Evolutionary conservation across 495 filamentous ascomycete genomes (phyloP), one percentile per base, ranked within the genome.

Genomic region (Tuber microsphaerosporum): DNA sequence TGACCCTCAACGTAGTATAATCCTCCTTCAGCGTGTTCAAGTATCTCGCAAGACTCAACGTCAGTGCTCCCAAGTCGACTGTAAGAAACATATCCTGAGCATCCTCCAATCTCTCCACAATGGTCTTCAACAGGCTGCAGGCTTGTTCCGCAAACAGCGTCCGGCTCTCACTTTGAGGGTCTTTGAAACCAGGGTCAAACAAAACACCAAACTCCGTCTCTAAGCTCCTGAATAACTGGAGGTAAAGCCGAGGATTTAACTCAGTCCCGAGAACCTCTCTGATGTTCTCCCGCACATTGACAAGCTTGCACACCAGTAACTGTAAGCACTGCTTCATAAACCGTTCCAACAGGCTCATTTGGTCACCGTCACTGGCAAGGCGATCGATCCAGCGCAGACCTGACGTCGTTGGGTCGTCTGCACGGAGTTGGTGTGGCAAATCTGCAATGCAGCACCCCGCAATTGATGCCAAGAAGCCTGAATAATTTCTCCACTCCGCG

Each of bases 401-500:
- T 31, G 86, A 85, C 68, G 89, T 83, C 8, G 86, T 84, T 42
- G 87, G 83, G 73, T 91, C 89, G 74, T 90, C 89, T 20, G 86
- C 79, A 10, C 81, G 77, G 14, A 77, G 70, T 69, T 76, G 71
- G 46, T 46, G 84, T 81, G 72, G 84, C 78, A 73, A 86, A 74
- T 89, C 87, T 7, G 89, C 88, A n/a, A 89, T 89, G 81, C 89
- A 91, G 72, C 87, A 86, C 7, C 89, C 89, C n/a, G 89, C 89
- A 46, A 91, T 84, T 4, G 89, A 90, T 31, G 89, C 89, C 22
- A 91, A 86, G 80, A 91, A 90, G 7, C 89, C 89, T 6, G 89
- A 90, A 73, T 88, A 88, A 77, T 91, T 91, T 44, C 89, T 86
- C 89, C 89, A 91, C 77, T 91, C 89, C 16, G 87, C 86, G 39